Evolutionary conservation across 345 rosid genomes (phyloP), one percentile per base, ranked within the genome.

Genomic region (Eucalyptus dawsonii): DNA sequence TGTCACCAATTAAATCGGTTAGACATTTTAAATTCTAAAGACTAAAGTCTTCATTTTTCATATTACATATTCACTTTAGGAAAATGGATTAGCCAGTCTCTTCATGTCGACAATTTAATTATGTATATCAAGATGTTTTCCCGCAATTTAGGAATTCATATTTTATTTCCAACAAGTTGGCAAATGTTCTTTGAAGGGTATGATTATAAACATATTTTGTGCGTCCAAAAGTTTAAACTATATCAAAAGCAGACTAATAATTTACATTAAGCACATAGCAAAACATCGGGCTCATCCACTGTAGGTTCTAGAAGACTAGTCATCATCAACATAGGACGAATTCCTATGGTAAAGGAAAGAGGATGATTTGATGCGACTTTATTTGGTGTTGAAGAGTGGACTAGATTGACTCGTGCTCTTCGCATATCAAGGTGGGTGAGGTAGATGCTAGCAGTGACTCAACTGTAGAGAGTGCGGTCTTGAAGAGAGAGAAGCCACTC

Each of bases 401-500:
- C 42, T 34, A 34, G 80, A 69, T 3, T 31, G 80, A 17, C 42
- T 34, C 80, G 37, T 17, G 42, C 37, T 69, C 13, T 69, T 31
- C 5, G 11, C 6, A 69, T 16, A 34, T 69, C 12, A 69, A 69
- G 42, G 42, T 69, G 80, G 80, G 25, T 72, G 12, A 72, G 2
- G 11, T 10, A 10, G 81, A 19, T 19, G 2, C 81, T 37, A 17
- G 44, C 14, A 72, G 14, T 21, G 25, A 72, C 81, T 65, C 76
- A 29, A 65, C 21, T 2, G 76, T n/a, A 31, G 15, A 65, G 76
- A 31, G 37, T 65, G 76, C 76, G 5, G 37, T n/a, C 76, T 17
- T 72, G 81, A 37, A 37, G 62, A 47, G 90, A 89, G 42, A 44
- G 86, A 50, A 94, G 87, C 93, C 95, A 93, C 3, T 51, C 87